Percentiles rank a stretch among this genome's conserved stretches.
These are phyloP conservation scores for Candida xyloterini DNA, from an alignment of 805 yeast species.

Conservation along the genomic window DNA sequence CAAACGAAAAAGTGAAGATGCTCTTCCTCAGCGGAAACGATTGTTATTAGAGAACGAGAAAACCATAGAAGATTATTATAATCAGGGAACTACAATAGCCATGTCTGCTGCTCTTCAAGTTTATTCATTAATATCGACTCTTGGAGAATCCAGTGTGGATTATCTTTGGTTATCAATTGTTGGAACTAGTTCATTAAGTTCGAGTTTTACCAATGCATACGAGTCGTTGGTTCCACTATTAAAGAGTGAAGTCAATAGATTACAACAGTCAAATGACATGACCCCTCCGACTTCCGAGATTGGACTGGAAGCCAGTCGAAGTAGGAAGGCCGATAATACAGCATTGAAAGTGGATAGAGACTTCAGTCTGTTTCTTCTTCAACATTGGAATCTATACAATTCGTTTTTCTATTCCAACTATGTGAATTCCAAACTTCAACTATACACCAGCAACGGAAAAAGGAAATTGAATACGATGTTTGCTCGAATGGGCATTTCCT, in stretches of 20 bases:
- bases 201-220: conserved; percentile 71
- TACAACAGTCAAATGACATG: conserved; percentile 38
- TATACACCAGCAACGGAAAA: conserved; percentile 92
- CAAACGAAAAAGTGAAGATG: conserved; percentile 22
- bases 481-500: conserved; percentile 93
- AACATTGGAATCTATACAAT: conserved; percentile 93
- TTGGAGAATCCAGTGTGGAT: conserved; percentile 76
- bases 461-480: conserved; percentile 84
- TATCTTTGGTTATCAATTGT: conserved; percentile 83
- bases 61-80: conserved; percentile 69
- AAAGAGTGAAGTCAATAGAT: conserved; percentile 77
- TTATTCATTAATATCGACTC: conserved; percentile 72
- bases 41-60: conserved; percentile 48
- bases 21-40: conserved; percentile 36
- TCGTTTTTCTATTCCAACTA: conserved; percentile 88
- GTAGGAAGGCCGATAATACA: conserved; percentile 32
- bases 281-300: conserved; percentile 9
- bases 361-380: conserved; percentile 76
- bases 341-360: conserved; percentile 71
- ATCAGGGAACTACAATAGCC: conserved; percentile 74
- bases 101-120: conserved; percentile 76
- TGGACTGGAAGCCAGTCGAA: conserved; percentile 20
- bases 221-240: conserved; percentile 67
- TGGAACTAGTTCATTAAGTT: conserved; percentile 81
- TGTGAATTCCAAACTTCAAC: conserved; percentile 78